Conservation (phyloP, 306 rosid genomes). For the Hippophae rhamnoides region DNA sequence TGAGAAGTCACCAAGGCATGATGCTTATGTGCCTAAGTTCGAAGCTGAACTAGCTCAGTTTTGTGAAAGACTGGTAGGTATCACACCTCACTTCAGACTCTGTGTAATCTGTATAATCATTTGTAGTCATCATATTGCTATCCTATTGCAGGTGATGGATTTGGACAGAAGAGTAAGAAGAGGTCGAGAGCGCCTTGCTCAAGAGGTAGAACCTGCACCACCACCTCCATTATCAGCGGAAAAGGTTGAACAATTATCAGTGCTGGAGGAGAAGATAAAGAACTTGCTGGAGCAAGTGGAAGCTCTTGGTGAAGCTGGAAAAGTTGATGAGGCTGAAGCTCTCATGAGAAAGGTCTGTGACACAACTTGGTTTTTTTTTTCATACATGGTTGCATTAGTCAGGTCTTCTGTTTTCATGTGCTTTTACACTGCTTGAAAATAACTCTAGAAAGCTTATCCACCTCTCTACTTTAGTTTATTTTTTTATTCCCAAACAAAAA, state of each 20-base stretch:
- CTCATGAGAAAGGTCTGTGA: slow-evolving; percentile 82
- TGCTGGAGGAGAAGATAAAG: slow-evolving; percentile 93
- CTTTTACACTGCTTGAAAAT: too few relatives aligned
- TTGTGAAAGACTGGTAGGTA: slow-evolving; percentile 86
- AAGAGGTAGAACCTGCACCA: slow-evolving; percentile 93
- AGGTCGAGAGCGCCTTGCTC: slow-evolving; percentile 92
- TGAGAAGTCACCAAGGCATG: slow-evolving; percentile 90
- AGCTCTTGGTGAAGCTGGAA: slow-evolving; percentile 96
- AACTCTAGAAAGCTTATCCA: too few relatives aligned
- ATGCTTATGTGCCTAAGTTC: slow-evolving; percentile 66
- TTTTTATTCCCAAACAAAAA: too few relatives aligned
- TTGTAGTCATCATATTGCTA: background rate
- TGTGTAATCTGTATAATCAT: background rate
- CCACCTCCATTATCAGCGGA: slow-evolving; percentile 71
- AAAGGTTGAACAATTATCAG: slow-evolving; percentile 75
- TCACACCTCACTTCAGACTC: slow-evolving; percentile 4
- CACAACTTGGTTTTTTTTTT: background rate
- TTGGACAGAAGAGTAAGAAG: slow-evolving; percentile 96
- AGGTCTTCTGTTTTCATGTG: too few relatives aligned
- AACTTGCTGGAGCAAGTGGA: slow-evolving; percentile 95
- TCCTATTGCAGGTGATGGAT: slow-evolving; percentile 69
- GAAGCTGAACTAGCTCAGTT: slow-evolving; percentile 92
- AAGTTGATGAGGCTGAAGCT: slow-evolving; percentile 99
- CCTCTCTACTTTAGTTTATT: too few relatives aligned
- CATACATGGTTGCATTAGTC: too few relatives aligned